Evolutionary conservation across 768 basidiomycete species (phyloP), one percentile per base, ranked within the genome.

Genomic region (Albatrellus ellisii): DNA sequence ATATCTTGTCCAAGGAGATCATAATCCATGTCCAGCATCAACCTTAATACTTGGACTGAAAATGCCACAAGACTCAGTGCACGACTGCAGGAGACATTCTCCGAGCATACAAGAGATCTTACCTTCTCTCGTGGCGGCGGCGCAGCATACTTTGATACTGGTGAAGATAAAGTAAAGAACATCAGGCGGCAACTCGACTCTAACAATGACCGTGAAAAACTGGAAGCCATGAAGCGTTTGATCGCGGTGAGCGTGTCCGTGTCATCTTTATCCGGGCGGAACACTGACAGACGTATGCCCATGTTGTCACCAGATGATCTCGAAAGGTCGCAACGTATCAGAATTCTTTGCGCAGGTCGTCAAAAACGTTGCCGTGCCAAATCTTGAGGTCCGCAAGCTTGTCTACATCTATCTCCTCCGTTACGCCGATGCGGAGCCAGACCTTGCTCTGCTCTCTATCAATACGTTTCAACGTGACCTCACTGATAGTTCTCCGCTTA

Each of bases 381-480:
- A 88, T 55, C 76, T 98, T 37, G 90, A 95, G 60, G 82, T 94
- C 53, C 79, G 94, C 45, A 97, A 98, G 62, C 77, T 99, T 40
- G 90, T 98, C 28, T 98, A 98, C 61, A 94, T 98, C 49, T 99
- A 94, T 64, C 79, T 99, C 49, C 67, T 98, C 34, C 81, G 89
- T 46, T 92, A 95, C 61, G 90, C 95, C 38, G 79, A 86, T 31
- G 75, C 79, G 26, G 91, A 95, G 53, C 92, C 95, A 11, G 95
- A 98, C 59, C 78, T 98, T 36, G 86, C 94, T 1, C 63, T 99
- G 37, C 70, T 99, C 24, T 92, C 91, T 2, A 94, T 99, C 66
- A 99, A 99, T 63, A 94, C 94, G 1, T 97, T 98, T 57, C 95
- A 99, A 60, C 89, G 88, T 60, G 95, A 99, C 62, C 68, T 99